Conservation (phyloP, 495 filamentous ascomycete genomes). For the Coniosporium apollinis region DNA sequence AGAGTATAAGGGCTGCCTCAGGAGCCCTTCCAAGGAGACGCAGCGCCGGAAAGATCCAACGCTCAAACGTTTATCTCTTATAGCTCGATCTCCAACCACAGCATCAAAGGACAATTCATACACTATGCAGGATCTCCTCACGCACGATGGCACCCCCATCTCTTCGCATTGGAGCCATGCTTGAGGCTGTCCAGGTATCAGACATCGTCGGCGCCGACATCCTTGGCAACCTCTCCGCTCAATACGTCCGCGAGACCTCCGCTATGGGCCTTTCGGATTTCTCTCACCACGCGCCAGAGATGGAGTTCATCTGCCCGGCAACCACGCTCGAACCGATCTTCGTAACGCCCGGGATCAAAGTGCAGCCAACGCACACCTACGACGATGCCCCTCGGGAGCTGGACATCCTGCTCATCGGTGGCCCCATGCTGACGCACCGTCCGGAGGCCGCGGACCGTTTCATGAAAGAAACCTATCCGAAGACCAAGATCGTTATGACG, state of each 20-base stretch:
- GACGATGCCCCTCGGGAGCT: conserved; percentile 8
- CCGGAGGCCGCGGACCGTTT: conserved; percentile 6
- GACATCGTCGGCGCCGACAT: conserved; percentile 13
- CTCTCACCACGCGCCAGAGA: conserved; percentile 4
- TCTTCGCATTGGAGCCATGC: conserved; percentile 13
- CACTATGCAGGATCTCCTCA: too few species aligned
- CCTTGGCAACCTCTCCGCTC: conserved; percentile 8
- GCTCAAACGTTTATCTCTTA: too few species aligned
- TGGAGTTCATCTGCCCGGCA: conserved; percentile 13
- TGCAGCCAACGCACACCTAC: conserved; percentile 12
- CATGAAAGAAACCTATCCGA: conserved; percentile 7
- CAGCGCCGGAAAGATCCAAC: too few species aligned
- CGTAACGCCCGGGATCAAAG: conserved; percentile 5
- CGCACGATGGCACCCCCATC: not conserved
- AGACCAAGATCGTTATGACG: conserved; percentile 10
- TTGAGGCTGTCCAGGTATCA: conserved; percentile 11
- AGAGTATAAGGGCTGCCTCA: too few species aligned
- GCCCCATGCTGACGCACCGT: conserved; percentile 1
- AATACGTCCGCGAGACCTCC: conserved; percentile 4
- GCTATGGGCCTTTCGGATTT: not conserved
- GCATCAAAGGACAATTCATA: too few species aligned
- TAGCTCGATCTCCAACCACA: too few species aligned
- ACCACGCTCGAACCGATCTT: conserved; percentile 6
- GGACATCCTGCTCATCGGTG: not conserved
- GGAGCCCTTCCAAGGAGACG: too few species aligned